A percentile compares a stretch with the other conserved stretches of the same genome.
phyloP scores from a whole-genome alignment of 805 yeast genomes.

The Millerozyma miso region DNA sequence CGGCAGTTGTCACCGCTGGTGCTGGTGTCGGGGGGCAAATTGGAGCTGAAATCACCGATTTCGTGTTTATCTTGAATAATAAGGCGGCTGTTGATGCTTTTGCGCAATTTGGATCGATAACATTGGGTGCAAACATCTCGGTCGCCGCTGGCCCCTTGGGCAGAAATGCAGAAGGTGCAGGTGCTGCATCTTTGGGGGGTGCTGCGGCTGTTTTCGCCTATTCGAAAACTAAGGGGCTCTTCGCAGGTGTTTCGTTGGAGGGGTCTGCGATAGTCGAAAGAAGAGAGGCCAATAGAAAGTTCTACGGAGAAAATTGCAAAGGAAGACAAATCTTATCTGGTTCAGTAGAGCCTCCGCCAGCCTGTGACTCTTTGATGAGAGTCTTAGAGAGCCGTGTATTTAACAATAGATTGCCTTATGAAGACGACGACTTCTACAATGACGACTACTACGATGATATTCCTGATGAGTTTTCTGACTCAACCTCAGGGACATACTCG shows the following conservation, averaged over 20 bases:
- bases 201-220: conserved; percentile 91
- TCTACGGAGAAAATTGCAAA: conserved; percentile 84
- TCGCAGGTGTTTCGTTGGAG: conserved; percentile 95
- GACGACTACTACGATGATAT: conserved; percentile 69
- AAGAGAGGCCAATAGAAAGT: conserved; percentile 93
- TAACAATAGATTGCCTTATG: conserved; percentile 47
- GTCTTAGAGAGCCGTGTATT: conserved; percentile 84
- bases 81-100: conserved; percentile 88
- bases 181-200: conserved; percentile 80
- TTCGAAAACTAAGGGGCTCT: conserved; percentile 92
- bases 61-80: conserved; percentile 86
- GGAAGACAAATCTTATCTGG: conserved; percentile 85
- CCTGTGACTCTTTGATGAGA: conserved; percentile 80
- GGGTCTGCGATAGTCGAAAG: conserved; percentile 96
- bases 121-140: conserved; percentile 91
- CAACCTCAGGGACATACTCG: conserved; percentile 39
- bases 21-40: conserved; percentile 99
- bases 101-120: conserved; percentile 90
- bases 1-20: conserved; percentile 93
- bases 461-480: conserved; percentile 63
- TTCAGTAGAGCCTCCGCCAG: conserved; percentile 88
- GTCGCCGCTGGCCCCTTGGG: conserved; percentile 98
- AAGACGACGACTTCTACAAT: conserved; percentile 51
- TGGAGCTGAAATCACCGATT: conserved; percentile 95
- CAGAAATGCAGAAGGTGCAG: conserved; percentile 96